Base-by-base conservation (phyloP, 768 basidiomycete species). In the Boletus edulis region DNA sequence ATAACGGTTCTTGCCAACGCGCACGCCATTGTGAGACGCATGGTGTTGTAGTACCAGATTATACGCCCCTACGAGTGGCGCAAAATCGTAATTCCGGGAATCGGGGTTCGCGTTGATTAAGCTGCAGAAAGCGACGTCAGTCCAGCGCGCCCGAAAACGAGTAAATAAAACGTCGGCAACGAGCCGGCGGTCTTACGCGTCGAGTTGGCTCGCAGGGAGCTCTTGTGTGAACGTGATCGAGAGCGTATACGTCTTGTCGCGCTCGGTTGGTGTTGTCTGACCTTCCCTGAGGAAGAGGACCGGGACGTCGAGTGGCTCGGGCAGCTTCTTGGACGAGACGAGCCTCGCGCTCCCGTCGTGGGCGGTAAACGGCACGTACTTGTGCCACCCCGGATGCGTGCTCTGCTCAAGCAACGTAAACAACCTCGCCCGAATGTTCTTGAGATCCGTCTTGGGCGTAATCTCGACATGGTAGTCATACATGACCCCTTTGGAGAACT, bases 1-100 rank as follows among this genome's bases (percentile, higher is more conserved):
- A 61, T 76, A 80, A 12, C 78, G 73, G 57, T 82, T 81, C 51
- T 73, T 69, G 10, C 81, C 78, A 4, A 82, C 78, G 55, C 76
- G 75, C 48, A 78, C 70, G 4, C 81, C 81, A 11, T 66, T 70
- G 39, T 69, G 72, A 29, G 71, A 68, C 7, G 81, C 76, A 48
- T 78, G 68, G 20, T 76, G 66, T 32, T 78, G 72, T 5, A 83
- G 60, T 15, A 82, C 69, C 44, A 82, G 57, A 56, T 82, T 83
- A 43, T 81, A 59, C 4, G 81, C 81, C 12, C 73, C 66, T 11
- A 77, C 64, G 24, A 80, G 61, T 0, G 81, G 81, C 29, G 66
- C 47, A 46, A 76, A 67, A 48, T 82, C 78, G 43, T 72, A 75
- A 17, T 65, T 55, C n/a, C 73, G 71, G 46, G 60, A 73, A n/a